Evolutionary conservation across 768 basidiomycete species (phyloP).

Genomic region (Trametes cingulata): DNA sequence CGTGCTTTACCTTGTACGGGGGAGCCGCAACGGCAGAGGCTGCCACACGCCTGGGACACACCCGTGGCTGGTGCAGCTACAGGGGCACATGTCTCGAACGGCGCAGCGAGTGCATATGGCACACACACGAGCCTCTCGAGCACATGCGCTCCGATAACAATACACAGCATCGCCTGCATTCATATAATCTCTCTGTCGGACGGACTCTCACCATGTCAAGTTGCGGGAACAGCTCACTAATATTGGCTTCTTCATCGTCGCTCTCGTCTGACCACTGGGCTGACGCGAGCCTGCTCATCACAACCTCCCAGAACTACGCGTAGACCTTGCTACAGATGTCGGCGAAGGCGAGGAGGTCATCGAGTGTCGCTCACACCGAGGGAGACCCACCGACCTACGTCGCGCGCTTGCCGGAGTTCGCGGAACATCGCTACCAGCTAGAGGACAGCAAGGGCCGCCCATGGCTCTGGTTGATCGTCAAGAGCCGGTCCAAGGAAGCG

Average conservation of each 20-base stretch:
- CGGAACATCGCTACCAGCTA: conserved; percentile 43
- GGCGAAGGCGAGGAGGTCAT: background rate
- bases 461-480: conserved; percentile 50
- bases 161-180: conserved; percentile 3
- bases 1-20: background rate
- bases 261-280: background rate
- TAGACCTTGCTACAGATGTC: background rate
- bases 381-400: conserved; percentile 13
- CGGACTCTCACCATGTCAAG: conserved; percentile 10
- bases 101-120: conserved; percentile 8
- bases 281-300: background rate
- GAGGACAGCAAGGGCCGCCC: conserved; percentile 44
- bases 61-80: background rate
- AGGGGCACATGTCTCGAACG: conserved; percentile 1
- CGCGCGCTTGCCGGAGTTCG: conserved; percentile 16
- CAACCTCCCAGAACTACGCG: background rate
- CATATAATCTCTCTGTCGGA: background rate
- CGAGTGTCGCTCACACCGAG: background rate
- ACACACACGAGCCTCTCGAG: background rate
- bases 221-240: conserved; percentile 3
- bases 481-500: conserved; percentile 42
- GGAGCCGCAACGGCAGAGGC: background rate
- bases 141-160: conserved; percentile 13
- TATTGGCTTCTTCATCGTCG: background rate
- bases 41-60: background rate